Conservation (phyloP, 768 basidiomycete species). For the Boletus bicolor region DNA sequence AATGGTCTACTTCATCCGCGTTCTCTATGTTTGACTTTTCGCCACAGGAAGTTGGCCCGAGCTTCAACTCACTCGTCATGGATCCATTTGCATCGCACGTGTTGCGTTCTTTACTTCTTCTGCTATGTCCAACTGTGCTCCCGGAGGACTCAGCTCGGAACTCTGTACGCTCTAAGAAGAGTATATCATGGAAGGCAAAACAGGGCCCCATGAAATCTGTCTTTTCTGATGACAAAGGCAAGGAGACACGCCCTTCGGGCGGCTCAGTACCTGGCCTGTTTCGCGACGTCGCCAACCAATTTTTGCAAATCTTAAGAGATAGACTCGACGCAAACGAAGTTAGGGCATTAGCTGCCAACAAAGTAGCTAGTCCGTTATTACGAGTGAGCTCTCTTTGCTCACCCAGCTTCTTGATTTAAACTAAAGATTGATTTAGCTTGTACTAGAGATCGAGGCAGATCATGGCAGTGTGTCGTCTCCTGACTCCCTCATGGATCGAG, state of each 20-base stretch:
- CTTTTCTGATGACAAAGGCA: slow-evolving; percentile 47
- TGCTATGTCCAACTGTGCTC: slow-evolving; percentile 65
- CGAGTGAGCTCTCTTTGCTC: slow-evolving; percentile 45
- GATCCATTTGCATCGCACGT: slow-evolving; percentile 93
- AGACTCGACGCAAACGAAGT: slow-evolving; percentile 67
- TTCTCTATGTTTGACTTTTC: slow-evolving; percentile 15
- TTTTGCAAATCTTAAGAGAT: slow-evolving; percentile 52
- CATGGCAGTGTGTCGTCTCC: slow-evolving; percentile 52
- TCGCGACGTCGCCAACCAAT: slow-evolving; percentile 36
- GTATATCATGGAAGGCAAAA: slow-evolving; percentile 73
- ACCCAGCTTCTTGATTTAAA: slow-evolving; percentile 8
- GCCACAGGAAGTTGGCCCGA: slow-evolving; percentile 65
- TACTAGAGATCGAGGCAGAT: slow-evolving; percentile 80
- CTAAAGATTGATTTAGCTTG: slow-evolving; percentile 47
- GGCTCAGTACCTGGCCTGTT: slow-evolving; percentile 47
- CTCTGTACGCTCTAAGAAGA: slow-evolving; percentile 79
- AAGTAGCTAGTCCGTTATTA: slow-evolving; percentile 73
- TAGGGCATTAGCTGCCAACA: slow-evolving; percentile 69
- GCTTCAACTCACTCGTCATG: slow-evolving; percentile 63
- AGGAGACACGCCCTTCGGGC: slow-evolving; percentile 28
- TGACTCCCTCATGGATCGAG: slow-evolving; percentile 77
- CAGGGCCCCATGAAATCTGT: slow-evolving; percentile 82
- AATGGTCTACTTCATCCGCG: slow-evolving; percentile 13
- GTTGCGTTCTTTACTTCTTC: slow-evolving; percentile 69
- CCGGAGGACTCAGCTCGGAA: slow-evolving; percentile 37